Conservation (phyloP, 2,329 filamentous ascomycete species). For the Colletotrichum echinochloae region DNA sequence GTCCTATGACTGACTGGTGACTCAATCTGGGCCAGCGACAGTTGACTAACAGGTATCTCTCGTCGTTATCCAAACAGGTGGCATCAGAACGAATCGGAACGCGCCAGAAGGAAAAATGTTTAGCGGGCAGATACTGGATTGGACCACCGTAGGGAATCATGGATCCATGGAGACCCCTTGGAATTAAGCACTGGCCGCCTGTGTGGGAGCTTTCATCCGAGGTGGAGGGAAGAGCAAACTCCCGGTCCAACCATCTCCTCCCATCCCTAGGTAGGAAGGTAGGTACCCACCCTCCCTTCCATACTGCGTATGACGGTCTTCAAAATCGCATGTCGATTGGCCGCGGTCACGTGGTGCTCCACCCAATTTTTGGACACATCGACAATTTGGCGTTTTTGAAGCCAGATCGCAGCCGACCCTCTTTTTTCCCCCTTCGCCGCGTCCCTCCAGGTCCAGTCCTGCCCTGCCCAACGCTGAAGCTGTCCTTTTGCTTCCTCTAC, state of each 20-base stretch:
- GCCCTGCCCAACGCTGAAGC: conserved; percentile 5
- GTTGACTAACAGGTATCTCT: background rate
- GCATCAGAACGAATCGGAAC: conserved; percentile 37
- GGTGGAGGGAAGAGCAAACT: conserved; percentile 4
- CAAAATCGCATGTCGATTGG: conserved; percentile 18
- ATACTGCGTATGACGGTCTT: background rate
- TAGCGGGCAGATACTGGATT: conserved; percentile 33
- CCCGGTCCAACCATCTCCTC: no score
- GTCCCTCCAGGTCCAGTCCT: conserved; percentile 25
- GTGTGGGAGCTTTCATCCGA: conserved; percentile 1
- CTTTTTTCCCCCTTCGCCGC: conserved; percentile 29
- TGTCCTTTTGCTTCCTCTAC: conserved; percentile 49
- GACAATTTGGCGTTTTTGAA: conserved; percentile 56
- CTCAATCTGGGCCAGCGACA: background rate
- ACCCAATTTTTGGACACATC: conserved; percentile 59
- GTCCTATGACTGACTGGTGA: conserved; percentile 2
- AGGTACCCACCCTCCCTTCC: background rate
- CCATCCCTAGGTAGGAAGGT: background rate
- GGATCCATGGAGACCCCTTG: conserved; percentile 31
- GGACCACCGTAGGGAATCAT: conserved; percentile 1
- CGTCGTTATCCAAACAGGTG: conserved; percentile 18
- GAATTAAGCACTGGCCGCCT: conserved; percentile 17
- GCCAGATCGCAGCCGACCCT: conserved; percentile 54
- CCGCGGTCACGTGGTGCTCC: conserved; percentile 51
- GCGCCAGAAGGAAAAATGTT: conserved; percentile 29